Conservation (phyloP, 768 basidiomycete species). For the Dacryopinax primogenitus region DNA sequence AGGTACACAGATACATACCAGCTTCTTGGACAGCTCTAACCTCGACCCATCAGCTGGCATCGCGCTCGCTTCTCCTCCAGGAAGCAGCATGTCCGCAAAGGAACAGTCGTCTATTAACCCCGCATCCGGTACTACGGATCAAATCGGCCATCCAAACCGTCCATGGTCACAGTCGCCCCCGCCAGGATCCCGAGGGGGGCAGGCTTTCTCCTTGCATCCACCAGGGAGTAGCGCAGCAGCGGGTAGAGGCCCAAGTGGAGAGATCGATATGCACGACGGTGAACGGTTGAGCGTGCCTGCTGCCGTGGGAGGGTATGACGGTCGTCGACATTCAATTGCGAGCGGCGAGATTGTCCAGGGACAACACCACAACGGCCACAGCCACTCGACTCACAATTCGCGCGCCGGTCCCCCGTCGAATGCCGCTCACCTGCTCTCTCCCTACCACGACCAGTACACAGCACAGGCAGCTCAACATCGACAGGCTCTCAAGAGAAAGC, state of each 20-base stretch:
- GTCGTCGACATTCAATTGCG: constrained; percentile 7
- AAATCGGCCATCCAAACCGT: constrained; percentile 4
- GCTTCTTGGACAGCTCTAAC: not conserved
- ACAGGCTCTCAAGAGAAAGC: constrained; percentile 71
- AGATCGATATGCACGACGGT: not conserved
- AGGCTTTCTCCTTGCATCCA: not conserved
- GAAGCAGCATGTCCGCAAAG: constrained; percentile 2
- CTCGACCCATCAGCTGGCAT: not conserved
- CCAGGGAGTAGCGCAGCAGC: not conserved
- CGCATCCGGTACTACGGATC: not conserved
- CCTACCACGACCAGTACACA: constrained; percentile 6
- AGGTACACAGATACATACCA: not conserved
- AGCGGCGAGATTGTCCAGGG: constrained; percentile 7
- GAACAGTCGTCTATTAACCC: not conserved
- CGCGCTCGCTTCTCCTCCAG: not conserved
- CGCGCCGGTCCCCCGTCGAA: constrained; percentile 6
- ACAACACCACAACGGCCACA: constrained; percentile 7
- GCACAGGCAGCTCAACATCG: not conserved
- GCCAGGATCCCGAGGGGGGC: not conserved
- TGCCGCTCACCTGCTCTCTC: constrained; percentile 3
- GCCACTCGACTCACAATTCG: not conserved
- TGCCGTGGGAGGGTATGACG: not conserved
- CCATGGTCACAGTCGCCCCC: not conserved
- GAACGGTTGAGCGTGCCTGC: not conserved
- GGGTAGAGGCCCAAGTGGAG: not conserved